These are phyloP conservation scores for Umbelopsis sp. DNA, from an alignment of 192 early-diverging fungal species.

Conservation along the genomic window DNA sequence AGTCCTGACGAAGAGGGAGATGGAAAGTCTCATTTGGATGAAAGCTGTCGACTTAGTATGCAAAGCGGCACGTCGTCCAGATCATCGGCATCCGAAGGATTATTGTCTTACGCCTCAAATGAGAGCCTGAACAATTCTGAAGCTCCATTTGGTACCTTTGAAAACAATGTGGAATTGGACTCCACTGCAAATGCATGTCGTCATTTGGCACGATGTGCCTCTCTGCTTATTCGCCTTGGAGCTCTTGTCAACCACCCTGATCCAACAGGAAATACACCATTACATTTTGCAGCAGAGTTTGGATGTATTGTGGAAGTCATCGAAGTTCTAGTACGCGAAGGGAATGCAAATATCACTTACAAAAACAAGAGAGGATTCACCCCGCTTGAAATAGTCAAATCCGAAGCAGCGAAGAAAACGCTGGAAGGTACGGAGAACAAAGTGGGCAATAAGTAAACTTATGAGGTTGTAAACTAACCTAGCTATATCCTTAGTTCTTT, in stretches of 20 bases:
- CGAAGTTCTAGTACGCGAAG: conserved; percentile 44
- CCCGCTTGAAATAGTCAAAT: conserved; percentile 48
- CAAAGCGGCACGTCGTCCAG: conserved; percentile 6
- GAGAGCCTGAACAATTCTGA: conserved; percentile 1
- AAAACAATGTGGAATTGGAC: background rate
- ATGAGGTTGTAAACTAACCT: background rate
- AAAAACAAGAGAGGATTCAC: conserved; percentile 49
- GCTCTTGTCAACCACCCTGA: conserved; percentile 49
- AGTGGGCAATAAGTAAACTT: background rate
- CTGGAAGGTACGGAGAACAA: background rate
- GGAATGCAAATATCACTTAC: conserved; percentile 42
- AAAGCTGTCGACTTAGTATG: conserved; percentile 1
- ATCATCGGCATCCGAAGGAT: conserved; percentile 8
- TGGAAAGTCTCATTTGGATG: background rate
- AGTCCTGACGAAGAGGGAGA: background rate
- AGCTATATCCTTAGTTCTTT: background rate
- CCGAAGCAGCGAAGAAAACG: conserved; percentile 31
- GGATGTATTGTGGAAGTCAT: conserved; percentile 51
- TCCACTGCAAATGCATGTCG: conserved; percentile 2
- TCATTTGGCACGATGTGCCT: conserved; percentile 47
- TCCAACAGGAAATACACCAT: conserved; percentile 48
- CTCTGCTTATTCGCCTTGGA: conserved; percentile 49
- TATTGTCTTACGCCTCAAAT: background rate
- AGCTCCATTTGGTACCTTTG: background rate
- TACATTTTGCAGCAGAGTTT: conserved; percentile 57